Conservation (phyloP, 2,329 filamentous ascomycete species). For the Cytospora piceicola region DNA sequence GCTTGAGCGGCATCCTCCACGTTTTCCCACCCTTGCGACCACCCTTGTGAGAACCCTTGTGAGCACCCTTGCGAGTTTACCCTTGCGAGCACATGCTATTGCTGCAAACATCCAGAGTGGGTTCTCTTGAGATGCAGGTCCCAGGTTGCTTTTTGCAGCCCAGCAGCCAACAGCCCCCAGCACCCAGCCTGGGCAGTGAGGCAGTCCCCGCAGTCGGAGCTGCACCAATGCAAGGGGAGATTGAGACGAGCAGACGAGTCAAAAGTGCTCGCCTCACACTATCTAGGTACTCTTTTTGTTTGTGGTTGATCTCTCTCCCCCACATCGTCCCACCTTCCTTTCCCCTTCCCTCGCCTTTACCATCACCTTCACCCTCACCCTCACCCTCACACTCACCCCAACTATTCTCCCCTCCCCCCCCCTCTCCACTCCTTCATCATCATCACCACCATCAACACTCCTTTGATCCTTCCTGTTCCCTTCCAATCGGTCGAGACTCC, state of each 20-base stretch:
- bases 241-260: slow-evolving; percentile 1
- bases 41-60: too few relatives aligned
- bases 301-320: neutral
- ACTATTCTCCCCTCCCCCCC: slow-evolving; percentile 4
- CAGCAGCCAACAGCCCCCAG: too few relatives aligned
- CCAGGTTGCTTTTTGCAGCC: neutral
- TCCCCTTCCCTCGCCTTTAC: too few relatives aligned
- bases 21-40: neutral
- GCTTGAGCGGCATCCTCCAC: slow-evolving; percentile 15
- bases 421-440: neutral
- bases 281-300: neutral
- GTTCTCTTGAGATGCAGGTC: neutral
- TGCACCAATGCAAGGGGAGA: neutral
- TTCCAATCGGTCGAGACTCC: neutral
- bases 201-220: neutral
- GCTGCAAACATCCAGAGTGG: slow-evolving; percentile 1
- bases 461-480: neutral
- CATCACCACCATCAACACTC: neutral
- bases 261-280: slow-evolving; percentile 6
- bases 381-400: slow-evolving; percentile 9
- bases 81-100: neutral
- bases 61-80: neutral
- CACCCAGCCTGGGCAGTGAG: too few relatives aligned
- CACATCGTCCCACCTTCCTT: slow-evolving; percentile 14
- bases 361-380: too few relatives aligned